phyloP scores from a whole-genome alignment of 768 basidiomycete species.

The Tubosaeta sp. region DNA sequence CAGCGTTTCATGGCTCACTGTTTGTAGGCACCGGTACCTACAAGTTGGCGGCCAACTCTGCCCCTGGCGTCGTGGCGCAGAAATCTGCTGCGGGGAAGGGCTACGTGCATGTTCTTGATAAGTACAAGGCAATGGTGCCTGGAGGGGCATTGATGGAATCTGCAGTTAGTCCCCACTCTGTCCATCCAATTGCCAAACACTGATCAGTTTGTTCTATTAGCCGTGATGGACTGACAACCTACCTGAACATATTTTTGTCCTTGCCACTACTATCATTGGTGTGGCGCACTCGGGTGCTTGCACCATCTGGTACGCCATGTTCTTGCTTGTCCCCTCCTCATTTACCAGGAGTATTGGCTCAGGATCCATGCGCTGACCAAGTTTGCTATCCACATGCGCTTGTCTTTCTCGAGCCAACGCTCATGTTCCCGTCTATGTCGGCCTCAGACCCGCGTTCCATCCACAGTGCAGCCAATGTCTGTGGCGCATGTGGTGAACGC shows the following conservation, averaged over 20 bases:
- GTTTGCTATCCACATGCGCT: slow-evolving; percentile 16
- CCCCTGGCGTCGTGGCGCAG: slow-evolving; percentile 83
- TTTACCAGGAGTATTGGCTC: not conserved
- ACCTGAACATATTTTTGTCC: slow-evolving; percentile 23
- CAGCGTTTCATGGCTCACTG: slow-evolving; percentile 6
- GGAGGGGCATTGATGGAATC: slow-evolving; percentile 3
- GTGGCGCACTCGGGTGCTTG: slow-evolving; percentile 29
- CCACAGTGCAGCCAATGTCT: slow-evolving; percentile 30
- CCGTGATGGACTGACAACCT: slow-evolving; percentile 19
- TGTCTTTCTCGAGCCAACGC: slow-evolving; percentile 28
- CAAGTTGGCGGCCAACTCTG: slow-evolving; percentile 88
- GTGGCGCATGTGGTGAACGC: slow-evolving; percentile 23
- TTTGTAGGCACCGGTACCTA: slow-evolving; percentile 72
- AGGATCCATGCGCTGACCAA: slow-evolving; percentile 21
- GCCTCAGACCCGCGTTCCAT: slow-evolving; percentile 24
- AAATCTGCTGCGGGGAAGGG: slow-evolving; percentile 69
- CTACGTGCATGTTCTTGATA: slow-evolving; percentile 55
- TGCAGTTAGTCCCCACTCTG: slow-evolving; percentile 18
- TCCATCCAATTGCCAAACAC: not conserved
- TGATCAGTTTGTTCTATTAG: slow-evolving; percentile 5
- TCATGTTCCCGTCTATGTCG: slow-evolving; percentile 29
- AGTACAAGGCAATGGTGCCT: slow-evolving; percentile 13
- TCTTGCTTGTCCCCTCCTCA: not conserved
- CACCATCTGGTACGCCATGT: slow-evolving; percentile 21
- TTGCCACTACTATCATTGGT: slow-evolving; percentile 21